Conservation (phyloP, 768 basidiomycete species). For the Calvatia gigantea region DNA sequence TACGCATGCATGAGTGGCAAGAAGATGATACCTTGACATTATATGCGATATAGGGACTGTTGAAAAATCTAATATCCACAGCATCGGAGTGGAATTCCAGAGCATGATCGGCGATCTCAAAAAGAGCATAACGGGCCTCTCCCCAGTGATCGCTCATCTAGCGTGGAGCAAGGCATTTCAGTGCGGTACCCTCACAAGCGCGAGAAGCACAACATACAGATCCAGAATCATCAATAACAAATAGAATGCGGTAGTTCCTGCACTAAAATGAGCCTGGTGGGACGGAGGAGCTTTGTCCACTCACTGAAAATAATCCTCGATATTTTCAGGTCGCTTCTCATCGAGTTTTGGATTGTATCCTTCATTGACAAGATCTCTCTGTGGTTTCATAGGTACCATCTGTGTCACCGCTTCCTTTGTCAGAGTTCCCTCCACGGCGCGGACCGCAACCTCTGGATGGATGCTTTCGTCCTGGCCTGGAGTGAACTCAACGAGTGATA, state of each 20-base stretch:
- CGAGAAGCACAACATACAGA: conserved; percentile 19
- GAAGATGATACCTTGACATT: conserved; percentile 2
- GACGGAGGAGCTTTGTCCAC: not conserved
- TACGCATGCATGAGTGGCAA: not conserved
- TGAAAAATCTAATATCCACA: conserved; percentile 27
- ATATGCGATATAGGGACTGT: conserved; percentile 10
- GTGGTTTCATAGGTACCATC: not conserved
- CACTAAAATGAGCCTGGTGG: not conserved
- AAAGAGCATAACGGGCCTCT: conserved; percentile 23
- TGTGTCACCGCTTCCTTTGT: not conserved
- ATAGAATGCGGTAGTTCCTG: conserved; percentile 25
- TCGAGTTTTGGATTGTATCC: conserved; percentile 13
- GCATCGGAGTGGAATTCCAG: conserved; percentile 20
- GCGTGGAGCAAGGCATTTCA: not conserved
- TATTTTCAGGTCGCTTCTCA: conserved; percentile 7
- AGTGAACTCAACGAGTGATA: not conserved
- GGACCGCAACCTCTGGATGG: not conserved
- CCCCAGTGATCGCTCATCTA: conserved; percentile 23
- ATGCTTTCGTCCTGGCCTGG: not conserved
- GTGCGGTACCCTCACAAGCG: too few species aligned
- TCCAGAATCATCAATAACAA: conserved; percentile 28
- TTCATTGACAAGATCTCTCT: not conserved
- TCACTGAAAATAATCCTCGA: conserved; percentile 13
- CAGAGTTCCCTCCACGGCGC: not conserved
- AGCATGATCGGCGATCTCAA: conserved; percentile 28